These are phyloP conservation scores for Lepidium sativum DNA, from an alignment of 345 rosid genomes.

Conservation along the genomic window DNA sequence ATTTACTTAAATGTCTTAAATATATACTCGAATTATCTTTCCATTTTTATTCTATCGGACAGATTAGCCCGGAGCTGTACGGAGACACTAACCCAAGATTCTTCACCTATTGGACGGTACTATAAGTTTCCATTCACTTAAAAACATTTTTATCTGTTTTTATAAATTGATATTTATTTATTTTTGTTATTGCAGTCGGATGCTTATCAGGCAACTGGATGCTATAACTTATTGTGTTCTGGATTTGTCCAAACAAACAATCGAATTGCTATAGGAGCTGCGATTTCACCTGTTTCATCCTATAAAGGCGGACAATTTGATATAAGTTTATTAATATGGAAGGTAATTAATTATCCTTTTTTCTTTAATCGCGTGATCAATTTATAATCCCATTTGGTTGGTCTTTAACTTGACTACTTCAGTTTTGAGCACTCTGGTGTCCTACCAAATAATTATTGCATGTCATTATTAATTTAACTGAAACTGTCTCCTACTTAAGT, in stretches of 20 bases:
- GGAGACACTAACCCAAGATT: constrained; percentile 95
- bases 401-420: neutral
- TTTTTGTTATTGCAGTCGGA: too few species aligned
- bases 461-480: neutral
- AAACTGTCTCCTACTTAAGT: neutral
- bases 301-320: constrained; percentile 88
- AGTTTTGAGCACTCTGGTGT: constrained; percentile 4
- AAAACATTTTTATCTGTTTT: too few species aligned
- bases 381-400: neutral
- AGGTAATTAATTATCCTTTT: constrained; percentile 72
- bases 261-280: constrained; percentile 86
- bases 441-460: neutral
- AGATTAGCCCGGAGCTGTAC: constrained; percentile 94
- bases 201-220: constrained; percentile 92
- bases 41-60: too few species aligned
- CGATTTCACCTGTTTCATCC: constrained; percentile 89
- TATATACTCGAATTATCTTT: too few species aligned
- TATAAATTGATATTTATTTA: too few species aligned
- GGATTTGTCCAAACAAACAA: constrained; percentile 92
- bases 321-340: constrained; percentile 87
- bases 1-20: too few species aligned
- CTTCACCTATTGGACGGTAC: constrained; percentile 99
- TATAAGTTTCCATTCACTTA: too few species aligned
- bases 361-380: too few species aligned
- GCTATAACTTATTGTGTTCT: constrained; percentile 91